Percentiles rank a stretch among this genome's conserved stretches.
Conservation (phyloP, 2,329 filamentous ascomycete species). For the Phaeosphaeriaceae sp. region DNA sequence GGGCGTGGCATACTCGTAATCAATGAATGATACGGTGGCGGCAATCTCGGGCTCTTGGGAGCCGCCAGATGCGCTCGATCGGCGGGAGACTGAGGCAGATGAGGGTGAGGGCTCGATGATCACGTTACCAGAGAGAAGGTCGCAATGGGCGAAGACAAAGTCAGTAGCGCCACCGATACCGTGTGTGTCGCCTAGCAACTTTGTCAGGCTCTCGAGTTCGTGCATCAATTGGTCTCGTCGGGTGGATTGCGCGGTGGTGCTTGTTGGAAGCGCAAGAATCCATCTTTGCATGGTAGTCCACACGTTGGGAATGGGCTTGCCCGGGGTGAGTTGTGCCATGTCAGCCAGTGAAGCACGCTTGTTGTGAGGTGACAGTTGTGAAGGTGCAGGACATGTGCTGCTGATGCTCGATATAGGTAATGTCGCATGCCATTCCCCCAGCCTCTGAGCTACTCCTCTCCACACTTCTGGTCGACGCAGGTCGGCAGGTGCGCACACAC, state of each 20-base stretch:
- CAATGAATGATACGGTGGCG: constrained; percentile 72
- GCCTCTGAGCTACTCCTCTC: constrained; percentile 78
- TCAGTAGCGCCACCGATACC: constrained; percentile 73
- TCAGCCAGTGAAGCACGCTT: constrained; percentile 47
- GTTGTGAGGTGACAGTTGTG: constrained; percentile 38
- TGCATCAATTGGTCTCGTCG: constrained; percentile 72
- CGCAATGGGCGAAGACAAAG: constrained; percentile 94
- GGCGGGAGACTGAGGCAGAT: constrained; percentile 41
- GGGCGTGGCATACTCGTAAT: constrained; percentile 97
- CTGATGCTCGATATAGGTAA: constrained; percentile 63
- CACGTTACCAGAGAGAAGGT: constrained; percentile 94
- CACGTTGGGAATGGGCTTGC: constrained; percentile 79
- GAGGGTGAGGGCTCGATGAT: constrained; percentile 71
- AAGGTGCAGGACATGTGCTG: constrained; percentile 45
- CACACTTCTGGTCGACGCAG: constrained; percentile 77
- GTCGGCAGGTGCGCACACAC: constrained; percentile 79
- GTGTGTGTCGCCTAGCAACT: constrained; percentile 74
- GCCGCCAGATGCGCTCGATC: constrained; percentile 40
- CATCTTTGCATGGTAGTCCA: constrained; percentile 98
- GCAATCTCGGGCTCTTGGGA: constrained; percentile 39
- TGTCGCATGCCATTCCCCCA: constrained; percentile 91
- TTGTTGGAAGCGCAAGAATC: constrained; percentile 82
- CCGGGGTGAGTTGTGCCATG: constrained; percentile 58
- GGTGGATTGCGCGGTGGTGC: constrained; percentile 70
- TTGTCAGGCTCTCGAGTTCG: constrained; percentile 74